Evolutionary conservation across 2,329 filamentous ascomycete species (phyloP), one percentile per base, ranked within the genome.

Genomic region (Aspergillus arachidicola): DNA sequence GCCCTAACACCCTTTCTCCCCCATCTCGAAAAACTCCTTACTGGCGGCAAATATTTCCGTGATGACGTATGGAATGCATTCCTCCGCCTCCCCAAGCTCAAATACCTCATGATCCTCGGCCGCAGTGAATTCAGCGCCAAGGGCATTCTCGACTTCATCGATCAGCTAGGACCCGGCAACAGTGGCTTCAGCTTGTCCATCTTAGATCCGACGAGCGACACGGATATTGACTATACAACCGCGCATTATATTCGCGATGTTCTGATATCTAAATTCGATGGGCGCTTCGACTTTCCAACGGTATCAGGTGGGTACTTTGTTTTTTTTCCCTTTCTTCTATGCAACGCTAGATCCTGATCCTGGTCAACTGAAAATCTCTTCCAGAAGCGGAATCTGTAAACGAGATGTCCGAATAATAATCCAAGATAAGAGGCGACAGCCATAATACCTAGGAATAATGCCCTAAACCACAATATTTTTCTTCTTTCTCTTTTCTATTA

Each of bases 81-180:
- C 36, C 59, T 67, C n/a, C 55, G 66, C 23, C 64, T 78, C 4
- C 65, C 69, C n/a, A 69, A 70, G 19, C 68, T 79, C 30, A 67
- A 67, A 28, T 66, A 66, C 36, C 69, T 78, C 23, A 68, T 66
- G 9, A 69, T 78, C 34, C 72, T 74, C 58, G 75, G 72, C 26
- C 61, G 71, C 56, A 76, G 72, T n/a, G 68, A 73, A n/a, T 78
- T 78, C 61, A 73, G 68, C 23, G 65, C 68, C 4, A 63, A 71
- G 36, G 72, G 68, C 14, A 74, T 78, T 23, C 62, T 77, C 45
- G 68, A 73, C 30, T 78, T 76, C 57, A 69, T 77, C 43, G 50
- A 63, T 5, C 66, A 67, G 6, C 67, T 76, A 6, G 71, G 74
- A 41, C 66, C 71, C 0, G 67, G 65, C 1, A 76, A 77, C 51